Conservation (phyloP, 352 stramenopile genomes). For the Globisporangium perplexum region DNA sequence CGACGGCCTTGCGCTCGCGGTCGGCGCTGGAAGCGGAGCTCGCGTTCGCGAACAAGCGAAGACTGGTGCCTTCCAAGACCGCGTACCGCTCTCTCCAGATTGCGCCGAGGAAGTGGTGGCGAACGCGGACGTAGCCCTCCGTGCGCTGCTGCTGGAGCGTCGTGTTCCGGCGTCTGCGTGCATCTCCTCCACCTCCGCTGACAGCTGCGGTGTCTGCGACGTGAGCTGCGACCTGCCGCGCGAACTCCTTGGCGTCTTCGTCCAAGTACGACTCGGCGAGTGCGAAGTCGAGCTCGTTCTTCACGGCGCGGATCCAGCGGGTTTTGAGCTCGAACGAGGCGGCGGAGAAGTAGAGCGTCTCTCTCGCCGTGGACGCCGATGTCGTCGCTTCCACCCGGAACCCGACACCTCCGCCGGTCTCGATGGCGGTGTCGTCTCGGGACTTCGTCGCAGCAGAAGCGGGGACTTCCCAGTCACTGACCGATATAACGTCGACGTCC, state of each 20-base stretch:
- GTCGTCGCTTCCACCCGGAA: conserved; percentile 29
- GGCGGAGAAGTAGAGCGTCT: conserved; percentile 33
- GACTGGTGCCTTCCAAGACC: conserved; percentile 25
- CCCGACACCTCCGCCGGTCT: conserved; percentile 27
- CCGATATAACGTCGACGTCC: conserved; percentile 31
- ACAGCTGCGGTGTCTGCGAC: conserved; percentile 11
- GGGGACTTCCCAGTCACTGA: conserved; percentile 37
- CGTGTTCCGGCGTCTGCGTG: not conserved
- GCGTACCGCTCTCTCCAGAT: conserved; percentile 48
- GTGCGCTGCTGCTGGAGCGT: not conserved
- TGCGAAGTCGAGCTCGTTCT: conserved; percentile 56
- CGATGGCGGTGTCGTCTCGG: not conserved
- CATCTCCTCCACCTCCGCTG: not conserved
- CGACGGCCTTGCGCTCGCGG: conserved; percentile 22
- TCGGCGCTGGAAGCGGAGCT: conserved; percentile 20
- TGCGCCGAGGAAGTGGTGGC: conserved; percentile 40
- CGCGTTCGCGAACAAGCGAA: conserved; percentile 31
- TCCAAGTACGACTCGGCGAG: conserved; percentile 54
- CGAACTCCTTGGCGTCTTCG: conserved; percentile 45
- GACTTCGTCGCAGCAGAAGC: not conserved
- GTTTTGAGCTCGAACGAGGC: conserved; percentile 25
- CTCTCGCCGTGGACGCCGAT: conserved; percentile 5
- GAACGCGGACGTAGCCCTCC: conserved; percentile 38
- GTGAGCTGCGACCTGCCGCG: conserved; percentile 41
- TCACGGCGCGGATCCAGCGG: conserved; percentile 47